These are phyloP conservation scores for Paramyrothecium roridum DNA, from an alignment of 2,329 filamentous ascomycete genomes.

Conservation along the genomic window DNA sequence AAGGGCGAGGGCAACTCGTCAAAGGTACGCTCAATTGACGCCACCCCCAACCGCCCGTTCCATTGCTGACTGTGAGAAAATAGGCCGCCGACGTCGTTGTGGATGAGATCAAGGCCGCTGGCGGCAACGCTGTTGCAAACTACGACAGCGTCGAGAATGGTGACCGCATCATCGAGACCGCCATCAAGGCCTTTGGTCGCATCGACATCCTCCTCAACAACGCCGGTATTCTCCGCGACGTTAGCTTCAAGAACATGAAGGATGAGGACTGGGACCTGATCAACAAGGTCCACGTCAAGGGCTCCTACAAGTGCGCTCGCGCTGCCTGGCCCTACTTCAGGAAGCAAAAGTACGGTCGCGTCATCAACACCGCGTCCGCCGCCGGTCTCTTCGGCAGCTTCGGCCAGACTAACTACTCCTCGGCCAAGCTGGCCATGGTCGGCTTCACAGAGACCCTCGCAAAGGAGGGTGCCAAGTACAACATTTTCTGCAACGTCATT, in stretches of 20 bases:
- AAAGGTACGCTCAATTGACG: slow-evolving; percentile 56
- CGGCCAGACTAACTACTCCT: slow-evolving; percentile 94
- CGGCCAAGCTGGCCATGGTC: slow-evolving; percentile 91
- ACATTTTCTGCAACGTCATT: slow-evolving; percentile 93
- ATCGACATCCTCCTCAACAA: slow-evolving; percentile 98
- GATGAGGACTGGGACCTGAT: slow-evolving; percentile 96
- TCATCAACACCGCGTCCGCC: slow-evolving; percentile 97
- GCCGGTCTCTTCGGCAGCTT: slow-evolving; percentile 95
- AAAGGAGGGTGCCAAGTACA: slow-evolving; percentile 97
- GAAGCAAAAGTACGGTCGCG: slow-evolving; percentile 95
- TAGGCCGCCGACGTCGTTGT: slow-evolving; percentile 82
- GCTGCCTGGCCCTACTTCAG: slow-evolving; percentile 97
- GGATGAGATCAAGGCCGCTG: slow-evolving; percentile 77
- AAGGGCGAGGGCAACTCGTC: slow-evolving; percentile 86
- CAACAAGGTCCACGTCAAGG: slow-evolving; percentile 86
- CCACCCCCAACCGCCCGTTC: background rate
- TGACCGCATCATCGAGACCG: slow-evolving; percentile 89
- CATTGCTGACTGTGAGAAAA: background rate
- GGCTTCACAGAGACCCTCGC: slow-evolving; percentile 97
- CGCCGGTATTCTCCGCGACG: slow-evolving; percentile 88
- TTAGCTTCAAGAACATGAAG: slow-evolving; percentile 99
- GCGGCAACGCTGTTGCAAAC: slow-evolving; percentile 95
- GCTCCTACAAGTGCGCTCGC: slow-evolving; percentile 90
- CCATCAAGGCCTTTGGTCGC: slow-evolving; percentile 76
- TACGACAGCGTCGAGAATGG: slow-evolving; percentile 94